These are phyloP conservation scores for Chalaropsis ovoidea DNA, from an alignment of 2,329 filamentous ascomycete genomes.

Conservation along the genomic window DNA sequence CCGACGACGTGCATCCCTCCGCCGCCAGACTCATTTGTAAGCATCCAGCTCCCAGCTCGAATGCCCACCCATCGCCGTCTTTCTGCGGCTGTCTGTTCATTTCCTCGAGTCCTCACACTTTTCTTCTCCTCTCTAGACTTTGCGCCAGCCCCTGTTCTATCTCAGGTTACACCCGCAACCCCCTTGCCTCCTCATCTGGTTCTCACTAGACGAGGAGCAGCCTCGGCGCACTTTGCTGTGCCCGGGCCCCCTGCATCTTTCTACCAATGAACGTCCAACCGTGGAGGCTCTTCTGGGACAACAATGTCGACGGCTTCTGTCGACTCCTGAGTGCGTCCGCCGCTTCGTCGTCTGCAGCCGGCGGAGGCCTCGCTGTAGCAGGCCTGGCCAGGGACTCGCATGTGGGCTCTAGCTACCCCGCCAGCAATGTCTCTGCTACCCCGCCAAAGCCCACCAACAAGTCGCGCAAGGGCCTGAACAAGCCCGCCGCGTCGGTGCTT, in stretches of 20 bases:
- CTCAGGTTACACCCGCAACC: neutral
- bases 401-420: conserved; percentile 35
- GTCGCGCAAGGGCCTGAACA: conserved; percentile 42
- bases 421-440: conserved; percentile 7
- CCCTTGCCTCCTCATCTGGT: conserved; percentile 1
- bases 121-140: neutral
- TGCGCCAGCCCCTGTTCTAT: neutral
- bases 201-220: conserved; percentile 6
- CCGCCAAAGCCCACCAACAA: conserved; percentile 34
- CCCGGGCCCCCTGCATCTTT: conserved; percentile 29
- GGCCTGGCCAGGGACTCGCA: conserved; percentile 31
- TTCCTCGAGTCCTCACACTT: neutral
- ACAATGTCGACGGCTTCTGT: conserved; percentile 93
- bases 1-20: neutral
- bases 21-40: neutral
- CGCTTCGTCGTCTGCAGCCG: neutral
- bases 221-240: conserved; percentile 7
- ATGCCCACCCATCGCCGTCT: neutral
- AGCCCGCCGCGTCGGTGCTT: conserved; percentile 32
- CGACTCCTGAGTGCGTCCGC: conserved; percentile 30
- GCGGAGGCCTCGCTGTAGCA: conserved; percentile 25
- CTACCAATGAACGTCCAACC: conserved; percentile 88
- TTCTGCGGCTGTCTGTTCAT: neutral
- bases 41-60: no score
- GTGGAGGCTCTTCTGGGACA: conserved; percentile 94